Evolutionary conservation across 2,329 filamentous ascomycete genomes (phyloP).

Genomic region (Sclerotinia spermophila): DNA sequence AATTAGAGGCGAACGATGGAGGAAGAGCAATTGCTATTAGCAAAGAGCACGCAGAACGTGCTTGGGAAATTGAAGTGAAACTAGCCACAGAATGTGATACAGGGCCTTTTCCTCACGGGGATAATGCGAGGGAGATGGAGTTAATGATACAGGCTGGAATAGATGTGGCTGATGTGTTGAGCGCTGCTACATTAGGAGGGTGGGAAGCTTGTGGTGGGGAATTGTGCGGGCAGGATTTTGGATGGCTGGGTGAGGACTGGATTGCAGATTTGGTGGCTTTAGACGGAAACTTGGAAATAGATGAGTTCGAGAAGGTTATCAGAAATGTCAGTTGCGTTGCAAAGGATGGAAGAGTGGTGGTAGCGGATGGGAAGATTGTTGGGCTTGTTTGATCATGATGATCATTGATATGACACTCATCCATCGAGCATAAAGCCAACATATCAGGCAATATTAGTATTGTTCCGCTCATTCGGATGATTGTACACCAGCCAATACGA

Average conservation of each 20-base stretch:
- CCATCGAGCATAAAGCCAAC: not conserved
- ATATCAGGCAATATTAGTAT: not conserved
- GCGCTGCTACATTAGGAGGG: not conserved
- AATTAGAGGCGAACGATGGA: not conserved
- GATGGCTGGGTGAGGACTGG: not conserved
- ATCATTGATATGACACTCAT: not conserved
- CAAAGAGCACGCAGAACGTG: not conserved
- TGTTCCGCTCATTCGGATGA: not conserved
- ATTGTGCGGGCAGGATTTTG: not conserved
- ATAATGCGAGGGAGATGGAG: not conserved
- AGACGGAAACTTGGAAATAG: not conserved
- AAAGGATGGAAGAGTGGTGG: constrained; percentile 2
- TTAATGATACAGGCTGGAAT: not conserved
- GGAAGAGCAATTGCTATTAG: not conserved
- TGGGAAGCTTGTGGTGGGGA: constrained; percentile 7
- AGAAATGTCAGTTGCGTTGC: not conserved
- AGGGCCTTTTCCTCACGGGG: not conserved
- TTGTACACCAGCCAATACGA: not conserved
- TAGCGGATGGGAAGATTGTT: not conserved
- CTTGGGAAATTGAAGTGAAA: not conserved
- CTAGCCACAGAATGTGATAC: not conserved
- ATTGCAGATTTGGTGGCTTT: constrained; percentile 1
- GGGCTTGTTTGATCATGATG: not conserved
- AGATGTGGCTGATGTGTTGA: not conserved
- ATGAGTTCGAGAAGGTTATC: not conserved